phyloP scores from a whole-genome alignment of 257 asterid genomes.

The Gynochthodes officinalis region DNA sequence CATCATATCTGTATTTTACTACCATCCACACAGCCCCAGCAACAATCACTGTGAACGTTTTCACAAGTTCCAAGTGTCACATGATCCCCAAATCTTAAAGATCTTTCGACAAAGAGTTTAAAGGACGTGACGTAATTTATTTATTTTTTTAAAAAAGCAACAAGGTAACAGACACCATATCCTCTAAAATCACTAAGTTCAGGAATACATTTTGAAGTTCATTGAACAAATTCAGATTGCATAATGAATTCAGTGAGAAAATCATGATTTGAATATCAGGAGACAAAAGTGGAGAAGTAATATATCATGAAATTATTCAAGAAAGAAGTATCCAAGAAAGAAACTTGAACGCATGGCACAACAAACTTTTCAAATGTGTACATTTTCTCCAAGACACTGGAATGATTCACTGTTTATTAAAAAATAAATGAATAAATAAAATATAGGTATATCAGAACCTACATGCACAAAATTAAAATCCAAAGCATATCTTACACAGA shows the following conservation, averaged over 20 bases:
- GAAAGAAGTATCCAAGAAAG: background rate
- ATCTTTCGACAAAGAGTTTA: background rate
- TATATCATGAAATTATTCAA: too few relatives aligned
- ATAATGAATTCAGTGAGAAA: slow-evolving; percentile 2
- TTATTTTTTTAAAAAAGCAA: too few relatives aligned
- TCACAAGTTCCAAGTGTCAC: background rate
- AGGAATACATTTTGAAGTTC: background rate
- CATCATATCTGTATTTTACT: background rate
- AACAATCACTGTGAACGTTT: background rate
- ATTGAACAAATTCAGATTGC: background rate
- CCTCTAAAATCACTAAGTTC: background rate
- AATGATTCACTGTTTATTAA: background rate
- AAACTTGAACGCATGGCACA: background rate
- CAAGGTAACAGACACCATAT: background rate
- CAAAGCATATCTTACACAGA: slow-evolving; percentile 16
- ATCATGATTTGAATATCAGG: background rate
- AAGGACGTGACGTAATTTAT: background rate
- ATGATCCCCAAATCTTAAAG: background rate
- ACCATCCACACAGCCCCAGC: background rate
- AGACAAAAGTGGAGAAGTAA: background rate
- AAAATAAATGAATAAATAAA: too few relatives aligned
- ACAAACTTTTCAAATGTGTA: background rate
- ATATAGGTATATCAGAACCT: background rate
- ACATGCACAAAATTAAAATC: background rate
- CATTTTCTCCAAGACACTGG: background rate